Conservation (phyloP, 2,329 filamentous ascomycete genomes). For the Paraphoma sp. region DNA sequence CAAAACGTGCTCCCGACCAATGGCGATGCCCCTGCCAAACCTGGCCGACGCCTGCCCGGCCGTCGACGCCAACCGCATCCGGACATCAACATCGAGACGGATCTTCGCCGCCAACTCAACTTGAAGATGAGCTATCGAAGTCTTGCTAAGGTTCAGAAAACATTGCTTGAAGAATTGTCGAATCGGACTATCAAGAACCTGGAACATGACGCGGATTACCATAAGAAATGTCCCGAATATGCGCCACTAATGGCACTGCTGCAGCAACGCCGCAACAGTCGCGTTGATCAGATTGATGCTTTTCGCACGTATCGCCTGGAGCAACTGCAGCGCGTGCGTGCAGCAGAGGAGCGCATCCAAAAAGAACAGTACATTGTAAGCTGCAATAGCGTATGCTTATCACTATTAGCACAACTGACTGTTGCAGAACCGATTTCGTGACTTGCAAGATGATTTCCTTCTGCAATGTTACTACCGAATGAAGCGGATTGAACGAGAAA, state of each 20-base stretch:
- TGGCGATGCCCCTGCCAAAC: constrained; percentile 46
- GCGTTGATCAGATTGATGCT: constrained; percentile 48
- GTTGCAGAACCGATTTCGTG: constrained; percentile 38
- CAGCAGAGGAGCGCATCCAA: constrained; percentile 44
- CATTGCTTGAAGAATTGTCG: constrained; percentile 69
- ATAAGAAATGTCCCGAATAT: constrained; percentile 64
- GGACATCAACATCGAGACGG: constrained; percentile 53
- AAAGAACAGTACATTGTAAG: constrained; percentile 46
- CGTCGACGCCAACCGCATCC: constrained; percentile 56
- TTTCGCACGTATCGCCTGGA: constrained; percentile 46
- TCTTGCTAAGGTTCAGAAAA: constrained; percentile 68
- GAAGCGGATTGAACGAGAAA: constrained; percentile 46
- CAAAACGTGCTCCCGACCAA: constrained; percentile 44
- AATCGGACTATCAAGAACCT: constrained; percentile 65
- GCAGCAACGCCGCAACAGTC: constrained; percentile 52
- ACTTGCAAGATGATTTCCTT: constrained; percentile 42
- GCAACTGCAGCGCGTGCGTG: constrained; percentile 44
- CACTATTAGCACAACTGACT: constrained; percentile 11
- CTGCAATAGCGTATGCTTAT: constrained; percentile 1
- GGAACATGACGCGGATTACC: constrained; percentile 59
- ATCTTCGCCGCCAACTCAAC: constrained; percentile 66
- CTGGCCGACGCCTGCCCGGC: constrained; percentile 48
- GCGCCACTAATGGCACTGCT: constrained; percentile 60
- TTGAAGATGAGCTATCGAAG: constrained; percentile 70
- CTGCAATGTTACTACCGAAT: constrained; percentile 48